phyloP scores from a whole-genome alignment of 2,329 filamentous ascomycete species.

The Trichoderma harzianum region DNA sequence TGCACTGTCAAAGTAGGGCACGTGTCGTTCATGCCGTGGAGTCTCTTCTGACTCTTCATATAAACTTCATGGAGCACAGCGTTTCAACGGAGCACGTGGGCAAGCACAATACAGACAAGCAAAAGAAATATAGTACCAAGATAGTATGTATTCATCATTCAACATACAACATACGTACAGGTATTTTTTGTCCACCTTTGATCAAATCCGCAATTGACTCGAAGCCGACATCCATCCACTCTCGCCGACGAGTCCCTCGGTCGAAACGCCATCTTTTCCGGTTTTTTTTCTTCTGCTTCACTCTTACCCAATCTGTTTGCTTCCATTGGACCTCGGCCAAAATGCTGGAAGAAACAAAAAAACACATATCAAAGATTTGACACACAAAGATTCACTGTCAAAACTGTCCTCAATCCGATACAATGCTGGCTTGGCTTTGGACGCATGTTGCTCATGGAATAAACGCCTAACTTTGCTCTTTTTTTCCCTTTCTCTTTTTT shows the following conservation, averaged over 20 bases:
- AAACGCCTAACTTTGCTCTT: not conserved
- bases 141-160: not conserved
- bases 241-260: not conserved
- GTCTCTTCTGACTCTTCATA: not conserved
- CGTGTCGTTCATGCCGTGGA: not conserved
- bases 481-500: not conserved
- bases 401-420: not conserved
- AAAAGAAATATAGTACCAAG: not conserved
- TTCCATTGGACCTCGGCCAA: not conserved
- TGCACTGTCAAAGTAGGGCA: not conserved
- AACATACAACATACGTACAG: not conserved
- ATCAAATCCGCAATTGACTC: not conserved
- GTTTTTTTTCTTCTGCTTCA: not conserved
- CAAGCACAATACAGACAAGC: not conserved
- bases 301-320: conserved; percentile 13
- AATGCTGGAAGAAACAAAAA: conserved; percentile 2
- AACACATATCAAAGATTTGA: conserved; percentile 11
- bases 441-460: not conserved
- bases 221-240: not conserved
- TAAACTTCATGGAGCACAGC: not conserved
- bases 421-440: conserved; percentile 2
- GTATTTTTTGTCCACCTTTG: not conserved
- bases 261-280: not conserved
- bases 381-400: not conserved
- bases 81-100: conserved; percentile 2